Evolutionary conservation across 2,329 filamentous ascomycete genomes (phyloP).

Genomic region (Acrodontium crateriforme): DNA sequence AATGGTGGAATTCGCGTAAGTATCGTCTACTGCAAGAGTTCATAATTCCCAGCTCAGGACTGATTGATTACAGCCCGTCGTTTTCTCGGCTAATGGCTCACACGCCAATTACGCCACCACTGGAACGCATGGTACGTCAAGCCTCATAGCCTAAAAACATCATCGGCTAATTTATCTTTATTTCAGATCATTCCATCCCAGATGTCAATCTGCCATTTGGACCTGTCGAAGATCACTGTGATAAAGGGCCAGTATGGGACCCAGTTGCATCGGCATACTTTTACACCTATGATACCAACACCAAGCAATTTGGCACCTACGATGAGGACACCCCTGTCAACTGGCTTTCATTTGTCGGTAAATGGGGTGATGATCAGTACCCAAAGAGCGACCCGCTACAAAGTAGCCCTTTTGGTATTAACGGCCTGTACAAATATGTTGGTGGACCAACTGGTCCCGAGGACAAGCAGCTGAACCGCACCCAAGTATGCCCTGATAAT

Average conservation of each 20-base stretch:
- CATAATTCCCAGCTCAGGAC: no score
- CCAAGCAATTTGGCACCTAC: constrained; percentile 19
- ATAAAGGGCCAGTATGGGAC: constrained; percentile 46
- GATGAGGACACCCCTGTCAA: constrained; percentile 34
- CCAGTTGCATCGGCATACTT: constrained; percentile 41
- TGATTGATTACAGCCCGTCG: constrained; percentile 29
- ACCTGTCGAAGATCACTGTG: constrained; percentile 41
- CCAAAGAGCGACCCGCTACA: constrained; percentile 37
- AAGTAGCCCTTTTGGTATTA: constrained; percentile 27
- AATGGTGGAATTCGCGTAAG: constrained; percentile 27
- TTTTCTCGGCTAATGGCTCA: constrained; percentile 45
- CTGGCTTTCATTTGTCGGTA: constrained; percentile 43
- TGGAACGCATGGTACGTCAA: constrained; percentile 45
- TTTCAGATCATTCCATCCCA: constrained; percentile 52
- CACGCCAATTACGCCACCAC: constrained; percentile 51
- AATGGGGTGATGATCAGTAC: constrained; percentile 50
- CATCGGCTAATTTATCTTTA: no score
- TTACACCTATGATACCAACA: constrained; percentile 37
- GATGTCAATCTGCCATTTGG: constrained; percentile 42
- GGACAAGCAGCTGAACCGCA: constrained; percentile 44
- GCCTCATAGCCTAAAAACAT: no score
- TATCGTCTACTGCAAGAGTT: not conserved
- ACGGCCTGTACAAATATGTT: constrained; percentile 32
- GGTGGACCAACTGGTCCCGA: constrained; percentile 48
- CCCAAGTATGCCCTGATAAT: constrained; percentile 42